Base-by-base conservation (phyloP, 768 basidiomycete genomes). In the Inosperma sp. region DNA sequence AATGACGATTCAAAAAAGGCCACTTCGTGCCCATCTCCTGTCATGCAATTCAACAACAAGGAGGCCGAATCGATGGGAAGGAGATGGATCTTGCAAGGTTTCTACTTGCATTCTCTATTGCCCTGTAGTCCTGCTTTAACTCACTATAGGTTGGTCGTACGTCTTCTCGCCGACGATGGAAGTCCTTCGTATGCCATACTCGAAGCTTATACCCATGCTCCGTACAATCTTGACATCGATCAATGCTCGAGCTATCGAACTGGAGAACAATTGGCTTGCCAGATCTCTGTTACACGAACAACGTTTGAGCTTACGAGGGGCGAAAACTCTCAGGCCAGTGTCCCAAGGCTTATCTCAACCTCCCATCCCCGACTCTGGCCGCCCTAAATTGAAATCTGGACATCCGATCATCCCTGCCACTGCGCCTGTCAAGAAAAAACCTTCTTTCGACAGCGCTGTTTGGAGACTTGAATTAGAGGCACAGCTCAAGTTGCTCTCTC, bases 121-220 rank as follows among this genome's bases (percentile, higher is more conserved):
- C 35, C 13, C 14, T 14, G 23, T 19, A 19, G 4, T 5, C 4
- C 9, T 19, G 34, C 33, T 6, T 22, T 16, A 10, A 17, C n/a
- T n/a, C 16, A 6, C 40, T 7, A 30, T 26, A 79, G 79, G 72
- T n/a, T 80, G 79, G 79, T 67, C 75, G 34, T 80, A 80, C 48
- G 56, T 73, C 29, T 69, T 76, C 47, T 63, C 56, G 14, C 72
- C 72, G 7, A 68, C 60, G 1, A 58, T 70, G 3, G 65, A 68
- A 30, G 50, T 78, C 1, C 74, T 75, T 54, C 65, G 65, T 5
- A 76, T 75, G 74, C 72, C 76, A 0, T 76, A 73, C 56, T 49
- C 66, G 2, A 56, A 67, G 6, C 63, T 80, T 29, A 65, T 80
- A 23, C 53, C 63, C n/a, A 13, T 61, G 8, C 52, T 78, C 2